Evolutionary conservation across 805 yeast genomes (phyloP).

Genomic region (Saturnispora besseyi): DNA sequence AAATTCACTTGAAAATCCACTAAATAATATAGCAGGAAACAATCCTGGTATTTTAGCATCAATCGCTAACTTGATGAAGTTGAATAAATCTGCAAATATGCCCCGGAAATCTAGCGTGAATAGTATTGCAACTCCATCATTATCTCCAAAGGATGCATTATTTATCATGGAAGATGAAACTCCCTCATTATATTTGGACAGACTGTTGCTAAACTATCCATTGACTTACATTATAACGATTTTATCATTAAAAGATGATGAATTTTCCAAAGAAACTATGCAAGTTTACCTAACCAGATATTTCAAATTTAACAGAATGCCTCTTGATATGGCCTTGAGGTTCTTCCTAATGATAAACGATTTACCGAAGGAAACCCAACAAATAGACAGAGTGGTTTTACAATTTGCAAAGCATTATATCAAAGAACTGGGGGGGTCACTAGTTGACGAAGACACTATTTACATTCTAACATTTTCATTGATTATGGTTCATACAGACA

Average conservation of each 20-base stretch:
- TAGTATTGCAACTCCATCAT: neutral
- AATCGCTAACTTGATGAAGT: conserved; percentile 24
- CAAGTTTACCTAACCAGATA: conserved; percentile 24
- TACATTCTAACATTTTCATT: conserved; percentile 57
- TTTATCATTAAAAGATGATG: conserved; percentile 25
- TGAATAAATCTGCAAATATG: conserved; percentile 11
- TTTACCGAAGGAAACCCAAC: conserved; percentile 67
- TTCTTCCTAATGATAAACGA: conserved; percentile 48
- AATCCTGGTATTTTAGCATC: conserved; percentile 24
- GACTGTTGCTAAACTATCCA: conserved; percentile 23
- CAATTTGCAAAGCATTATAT: conserved; percentile 48
- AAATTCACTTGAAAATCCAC: conserved; percentile 20
- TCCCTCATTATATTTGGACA: conserved; percentile 26
- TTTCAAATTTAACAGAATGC: conserved; percentile 44
- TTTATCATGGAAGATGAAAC: conserved; percentile 20
- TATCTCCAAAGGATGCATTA: conserved; percentile 1
- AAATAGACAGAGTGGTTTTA: conserved; percentile 59
- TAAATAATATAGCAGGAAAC: conserved; percentile 7
- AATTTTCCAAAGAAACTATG: conserved; percentile 19
- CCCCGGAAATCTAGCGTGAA: conserved; percentile 4
- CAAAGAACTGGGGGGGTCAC: conserved; percentile 32
- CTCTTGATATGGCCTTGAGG: conserved; percentile 59
- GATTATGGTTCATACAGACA: conserved; percentile 67
- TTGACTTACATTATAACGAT: conserved; percentile 21
- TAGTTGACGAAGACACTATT: conserved; percentile 40